Percentiles rank a stretch among this genome's conserved stretches.
Conservation (phyloP, 2,329 filamentous ascomycete species). For the Thielaviopsis populi region DNA sequence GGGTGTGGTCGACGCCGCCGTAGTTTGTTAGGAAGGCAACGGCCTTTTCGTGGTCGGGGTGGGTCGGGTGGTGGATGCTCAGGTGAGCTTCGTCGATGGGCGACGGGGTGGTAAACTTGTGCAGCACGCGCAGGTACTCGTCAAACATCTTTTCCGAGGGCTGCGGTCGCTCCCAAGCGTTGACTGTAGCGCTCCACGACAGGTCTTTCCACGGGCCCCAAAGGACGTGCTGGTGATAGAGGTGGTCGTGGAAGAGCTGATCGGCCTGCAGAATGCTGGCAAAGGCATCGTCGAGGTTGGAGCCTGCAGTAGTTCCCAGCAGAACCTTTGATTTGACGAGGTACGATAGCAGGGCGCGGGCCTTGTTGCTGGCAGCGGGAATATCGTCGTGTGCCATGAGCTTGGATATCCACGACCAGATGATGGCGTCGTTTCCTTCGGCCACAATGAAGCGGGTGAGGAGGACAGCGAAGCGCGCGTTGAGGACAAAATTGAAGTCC, state of each 20-base stretch:
- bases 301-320: conserved; percentile 14
- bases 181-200: conserved; percentile 38
- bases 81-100: conserved; percentile 38
- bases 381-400: conserved; percentile 23
- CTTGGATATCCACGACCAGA: conserved; percentile 38
- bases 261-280: conserved; percentile 33
- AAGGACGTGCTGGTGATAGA: conserved; percentile 26
- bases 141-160: conserved; percentile 38
- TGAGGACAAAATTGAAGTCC: conserved; percentile 31
- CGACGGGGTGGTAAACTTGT: conserved; percentile 26
- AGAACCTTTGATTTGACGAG: conserved; percentile 31
- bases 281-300: conserved; percentile 37
- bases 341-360: conserved; percentile 25
- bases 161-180: conserved; percentile 30
- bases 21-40: conserved; percentile 29
- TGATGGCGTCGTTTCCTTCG: conserved; percentile 35
- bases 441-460: conserved; percentile 37
- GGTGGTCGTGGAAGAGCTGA: conserved; percentile 26
- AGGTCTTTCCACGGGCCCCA: conserved; percentile 31
- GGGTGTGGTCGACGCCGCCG: not conserved
- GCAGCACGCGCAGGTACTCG: conserved; percentile 34
- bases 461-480: conserved; percentile 26
- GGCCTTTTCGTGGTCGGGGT: conserved; percentile 33
- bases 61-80: conserved; percentile 38
- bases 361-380: conserved; percentile 19